Evolutionary conservation across 305 asterid genomes (phyloP).

Genomic region (Fraxinus baroniana): DNA sequence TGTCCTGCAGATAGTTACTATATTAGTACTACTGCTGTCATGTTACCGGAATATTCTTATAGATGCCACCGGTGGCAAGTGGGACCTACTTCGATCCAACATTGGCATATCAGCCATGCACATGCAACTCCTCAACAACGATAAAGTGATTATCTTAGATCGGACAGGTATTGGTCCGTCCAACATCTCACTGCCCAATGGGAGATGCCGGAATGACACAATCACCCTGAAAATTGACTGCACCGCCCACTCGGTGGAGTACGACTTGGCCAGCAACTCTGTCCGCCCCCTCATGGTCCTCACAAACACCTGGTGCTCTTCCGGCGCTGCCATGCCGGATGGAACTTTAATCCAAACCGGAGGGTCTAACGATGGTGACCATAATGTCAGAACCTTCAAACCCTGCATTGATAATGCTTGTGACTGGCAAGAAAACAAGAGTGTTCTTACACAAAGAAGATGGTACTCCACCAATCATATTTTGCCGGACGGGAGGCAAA

Average conservation of each 20-base stretch:
- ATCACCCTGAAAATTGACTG: constrained; percentile 30
- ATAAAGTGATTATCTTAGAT: constrained; percentile 28
- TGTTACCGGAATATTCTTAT: not conserved
- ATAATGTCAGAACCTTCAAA: constrained; percentile 15
- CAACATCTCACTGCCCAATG: constrained; percentile 31
- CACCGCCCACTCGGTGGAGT: constrained; percentile 53
- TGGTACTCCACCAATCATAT: constrained; percentile 32
- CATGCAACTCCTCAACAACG: constrained; percentile 41
- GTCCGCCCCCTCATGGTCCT: constrained; percentile 40
- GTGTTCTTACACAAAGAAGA: constrained; percentile 12
- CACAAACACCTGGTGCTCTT: constrained; percentile 46
- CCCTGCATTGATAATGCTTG: constrained; percentile 27
- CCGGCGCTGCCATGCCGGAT: constrained; percentile 29
- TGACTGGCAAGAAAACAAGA: constrained; percentile 29
- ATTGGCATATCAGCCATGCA: constrained; percentile 37
- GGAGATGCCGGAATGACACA: constrained; percentile 24
- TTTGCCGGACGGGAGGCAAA: constrained; percentile 27
- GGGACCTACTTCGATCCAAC: constrained; percentile 29
- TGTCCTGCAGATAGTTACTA: not conserved
- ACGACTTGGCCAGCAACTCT: constrained; percentile 31
- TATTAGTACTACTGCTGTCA: not conserved
- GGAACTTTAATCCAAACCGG: constrained; percentile 40
- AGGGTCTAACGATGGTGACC: constrained; percentile 29
- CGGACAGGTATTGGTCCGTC: constrained; percentile 30
- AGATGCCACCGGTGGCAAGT: constrained; percentile 22